phyloP scores from a whole-genome alignment of 305 asterid species.

The Fraxinus dipetala region DNA sequence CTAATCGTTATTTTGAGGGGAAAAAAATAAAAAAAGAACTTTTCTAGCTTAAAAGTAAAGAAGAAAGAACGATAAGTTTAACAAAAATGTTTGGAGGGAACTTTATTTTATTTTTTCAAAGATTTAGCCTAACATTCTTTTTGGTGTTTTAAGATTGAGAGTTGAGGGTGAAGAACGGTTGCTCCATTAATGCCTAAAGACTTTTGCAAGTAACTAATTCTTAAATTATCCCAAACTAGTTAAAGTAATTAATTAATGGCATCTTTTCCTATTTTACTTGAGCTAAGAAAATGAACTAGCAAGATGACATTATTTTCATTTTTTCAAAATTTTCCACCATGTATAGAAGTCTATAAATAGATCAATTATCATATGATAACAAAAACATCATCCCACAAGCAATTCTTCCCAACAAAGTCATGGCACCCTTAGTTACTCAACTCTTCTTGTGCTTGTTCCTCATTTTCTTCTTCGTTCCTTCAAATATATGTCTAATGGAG shows the following conservation, averaged over 20 bases:
- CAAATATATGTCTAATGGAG: not conserved
- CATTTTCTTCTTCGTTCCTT: not conserved
- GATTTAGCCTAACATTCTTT: not conserved
- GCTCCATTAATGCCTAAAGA: not conserved
- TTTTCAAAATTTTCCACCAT: not conserved
- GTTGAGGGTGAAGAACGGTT: not conserved
- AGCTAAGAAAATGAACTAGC: not conserved
- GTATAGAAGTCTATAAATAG: not conserved
- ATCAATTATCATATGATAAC: not conserved
- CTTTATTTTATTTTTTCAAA: too few species aligned
- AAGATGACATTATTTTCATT: not conserved
- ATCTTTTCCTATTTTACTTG: not conserved
- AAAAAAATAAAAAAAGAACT: too few species aligned
- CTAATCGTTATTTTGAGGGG: too few species aligned
- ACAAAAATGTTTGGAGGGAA: not conserved
- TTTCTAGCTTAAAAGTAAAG: not conserved
- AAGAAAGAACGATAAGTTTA: not conserved
- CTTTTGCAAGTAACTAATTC: not conserved
- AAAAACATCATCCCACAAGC: not conserved
- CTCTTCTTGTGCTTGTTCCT: not conserved
- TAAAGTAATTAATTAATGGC: not conserved
- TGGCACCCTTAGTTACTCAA: not conserved
- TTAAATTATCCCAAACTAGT: not conserved
- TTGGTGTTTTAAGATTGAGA: not conserved
- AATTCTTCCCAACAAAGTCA: not conserved